A percentile compares a stretch with the other conserved stretches of the same genome.
phyloP scores from a whole-genome alignment of 768 basidiomycete species.

The Fibroporia radiculosa region DNA sequence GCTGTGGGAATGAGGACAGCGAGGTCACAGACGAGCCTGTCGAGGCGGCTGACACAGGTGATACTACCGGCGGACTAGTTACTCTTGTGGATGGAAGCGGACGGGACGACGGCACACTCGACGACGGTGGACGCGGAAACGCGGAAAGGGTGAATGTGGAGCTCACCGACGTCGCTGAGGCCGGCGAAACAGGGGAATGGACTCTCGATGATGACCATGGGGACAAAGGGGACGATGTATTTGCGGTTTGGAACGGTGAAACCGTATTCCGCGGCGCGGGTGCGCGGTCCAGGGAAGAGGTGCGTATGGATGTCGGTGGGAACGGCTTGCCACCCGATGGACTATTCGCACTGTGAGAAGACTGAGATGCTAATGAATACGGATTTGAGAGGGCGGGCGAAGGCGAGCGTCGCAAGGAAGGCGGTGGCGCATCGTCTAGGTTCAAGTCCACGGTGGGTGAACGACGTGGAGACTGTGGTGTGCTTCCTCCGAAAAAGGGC shows the following conservation, averaged over 20 bases:
- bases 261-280: background rate
- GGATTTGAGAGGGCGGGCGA: conserved; percentile 11
- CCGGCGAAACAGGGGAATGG: background rate
- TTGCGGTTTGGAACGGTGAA: too few species aligned
- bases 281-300: background rate
- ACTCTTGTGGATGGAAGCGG: conserved; percentile 4
- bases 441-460: conserved; percentile 19
- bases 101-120: background rate
- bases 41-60: conserved; percentile 11
- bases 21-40: conserved; percentile 14
- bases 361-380: too few species aligned
- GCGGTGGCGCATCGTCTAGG: conserved; percentile 37
- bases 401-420: conserved; percentile 33
- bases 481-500: background rate
- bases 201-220: background rate
- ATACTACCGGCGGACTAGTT: conserved; percentile 1
- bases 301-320: background rate
- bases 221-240: background rate
- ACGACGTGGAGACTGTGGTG: conserved; percentile 6
- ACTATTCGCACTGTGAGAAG: background rate
- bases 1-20: conserved; percentile 17
- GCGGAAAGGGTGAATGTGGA: conserved; percentile 1
- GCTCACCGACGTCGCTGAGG: background rate
- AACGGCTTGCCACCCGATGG: background rate
- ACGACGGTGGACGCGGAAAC: background rate